Percentiles rank a stretch among this genome's conserved stretches.
Evolutionary conservation across 306 rosid genomes (phyloP).

Genomic region (Chamaecrista fasciculata): DNA sequence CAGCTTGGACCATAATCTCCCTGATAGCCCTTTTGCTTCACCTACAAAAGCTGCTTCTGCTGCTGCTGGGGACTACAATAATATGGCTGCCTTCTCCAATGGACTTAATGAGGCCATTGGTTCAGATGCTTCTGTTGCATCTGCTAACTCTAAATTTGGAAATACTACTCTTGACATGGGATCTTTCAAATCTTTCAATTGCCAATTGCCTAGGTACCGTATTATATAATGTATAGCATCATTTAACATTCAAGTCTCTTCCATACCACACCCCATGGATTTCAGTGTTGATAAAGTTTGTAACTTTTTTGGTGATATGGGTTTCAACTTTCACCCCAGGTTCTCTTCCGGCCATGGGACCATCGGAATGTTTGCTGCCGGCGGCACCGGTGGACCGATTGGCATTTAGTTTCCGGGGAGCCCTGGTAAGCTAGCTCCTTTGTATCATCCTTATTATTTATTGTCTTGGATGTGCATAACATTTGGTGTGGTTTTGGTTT

Average conservation of each 20-base stretch:
- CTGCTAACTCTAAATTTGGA: conserved; percentile 49
- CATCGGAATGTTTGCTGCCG: conserved; percentile 76
- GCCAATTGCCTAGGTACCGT: conserved; percentile 88
- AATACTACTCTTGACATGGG: conserved; percentile 69
- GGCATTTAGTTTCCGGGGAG: conserved; percentile 62
- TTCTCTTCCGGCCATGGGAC: conserved; percentile 82
- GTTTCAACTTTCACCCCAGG: conserved; percentile 38
- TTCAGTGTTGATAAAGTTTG: conserved; percentile 21
- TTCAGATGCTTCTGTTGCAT: conserved; percentile 44
- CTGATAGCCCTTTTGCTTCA: conserved; percentile 96
- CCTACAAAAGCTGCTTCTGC: conserved; percentile 63
- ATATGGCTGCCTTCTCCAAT: conserved; percentile 46
- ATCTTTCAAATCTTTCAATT: conserved; percentile 75
- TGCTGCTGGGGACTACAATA: conserved; percentile 48
- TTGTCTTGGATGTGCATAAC: conserved; percentile 23
- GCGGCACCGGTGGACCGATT: conserved; percentile 76
- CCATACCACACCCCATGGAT: neutral
- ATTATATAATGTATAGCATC: too few species aligned
- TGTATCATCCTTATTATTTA: conserved; percentile 20
- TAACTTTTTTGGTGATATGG: neutral
- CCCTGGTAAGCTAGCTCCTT: conserved; percentile 30
- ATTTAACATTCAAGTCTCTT: too few species aligned
- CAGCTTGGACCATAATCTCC: conserved; percentile 98
- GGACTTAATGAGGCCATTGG: conserved; percentile 44
- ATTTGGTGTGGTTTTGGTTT: conserved; percentile 22